Evolutionary conservation across 352 stramenopile species (phyloP), one percentile per base, ranked within the genome.

Genomic region (Globisporangium radiosum): DNA sequence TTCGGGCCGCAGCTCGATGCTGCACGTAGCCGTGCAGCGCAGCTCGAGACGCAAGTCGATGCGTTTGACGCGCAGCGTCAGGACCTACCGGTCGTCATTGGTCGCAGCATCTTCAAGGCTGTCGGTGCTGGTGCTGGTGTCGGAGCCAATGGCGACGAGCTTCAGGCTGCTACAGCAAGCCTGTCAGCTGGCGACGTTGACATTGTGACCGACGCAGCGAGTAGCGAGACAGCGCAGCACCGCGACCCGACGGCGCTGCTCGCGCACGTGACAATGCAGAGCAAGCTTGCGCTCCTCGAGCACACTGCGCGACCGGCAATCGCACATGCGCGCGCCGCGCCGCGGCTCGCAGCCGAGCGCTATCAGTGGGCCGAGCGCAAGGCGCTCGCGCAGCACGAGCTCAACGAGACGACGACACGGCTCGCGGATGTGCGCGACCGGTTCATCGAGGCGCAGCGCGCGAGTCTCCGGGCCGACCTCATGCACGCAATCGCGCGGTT

Each of bases 241-340:
- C n/a, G 49, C 1, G 60, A 90, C 51, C 76, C 73, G 1, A 73
- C 44, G 0, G 64, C 68, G 14, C 36, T 88, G 36, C 60, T 85
- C 13, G 59, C 74, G 3, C 69, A 83, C 44, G 65, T 91, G 7
- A 81, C 60, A 0, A 76, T 91, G 75, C 70, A 72, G 39, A 89
- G 75, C 51, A 87, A 88, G 42, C 65, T 91, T 19, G 72, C 81
- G 43, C 64, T 92, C 4, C 60, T 92, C 2, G 78, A 89, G 38
- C 70, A 54, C 14, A 68, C 73, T 0, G 67, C 84, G 4, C 38
- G 56, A 3, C 81, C 83, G 39, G 78, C 76, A 0, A 68, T 75
- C 10, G 71, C 90, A 1, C 73, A 90, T 36, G 88, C 78, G 58
- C 78, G 84, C 48, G 78, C 80, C 37, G 62, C 71, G 0, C 83